Evolutionary conservation across 2,329 filamentous ascomycete species (phyloP), one percentile per base, ranked within the genome.

Genomic region (Cladophialophora carrionii): DNA sequence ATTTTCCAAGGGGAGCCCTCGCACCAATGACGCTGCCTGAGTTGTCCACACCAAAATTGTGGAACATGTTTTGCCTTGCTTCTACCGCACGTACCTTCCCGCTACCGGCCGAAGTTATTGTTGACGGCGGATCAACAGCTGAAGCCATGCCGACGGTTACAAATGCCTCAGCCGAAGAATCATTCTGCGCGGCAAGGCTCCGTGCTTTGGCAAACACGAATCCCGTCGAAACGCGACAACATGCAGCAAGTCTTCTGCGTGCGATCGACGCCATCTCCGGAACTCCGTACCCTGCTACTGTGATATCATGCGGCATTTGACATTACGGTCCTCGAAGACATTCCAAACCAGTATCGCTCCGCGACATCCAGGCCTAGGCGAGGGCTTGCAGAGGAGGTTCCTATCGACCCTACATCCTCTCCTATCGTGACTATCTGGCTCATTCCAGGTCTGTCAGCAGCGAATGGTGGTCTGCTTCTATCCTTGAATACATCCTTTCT

Each of bases 131-230:
- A n/a, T 43, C 37, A n/a, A 43, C 3, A 41, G 37, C 17, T 20
- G 37, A 43, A 43, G 5, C n/a, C 37, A 43, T 14, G 17, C 37
- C 17, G 3, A 43, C 17, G 6, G 37, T n/a, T 34, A 20, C 56
- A 31, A n/a, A 5, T n/a, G 37, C 17, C 41, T 49, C 56, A 31
- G 31, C 43, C 29, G 56, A 52, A 26, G 31, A 41, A 60, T 53
- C 46, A 52, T 41, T 29, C 8, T 52, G 57, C 57, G 46, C 57
- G 57, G 57, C 48, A 60, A 60, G 31, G 57, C 26, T 60, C 48
- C 43, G 24, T n/a, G 52, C n/a, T 29, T 54, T 9, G 26, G 14
- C 26, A 29, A 17, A 12, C 29, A 54, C 20, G 29, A 31, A 31
- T 29, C 29, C n/a, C n/a, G 17, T 24, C 24, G 12, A n/a, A 31